Conservation (phyloP, 164 flowering plant species). For the Tinospora cordifolia region DNA sequence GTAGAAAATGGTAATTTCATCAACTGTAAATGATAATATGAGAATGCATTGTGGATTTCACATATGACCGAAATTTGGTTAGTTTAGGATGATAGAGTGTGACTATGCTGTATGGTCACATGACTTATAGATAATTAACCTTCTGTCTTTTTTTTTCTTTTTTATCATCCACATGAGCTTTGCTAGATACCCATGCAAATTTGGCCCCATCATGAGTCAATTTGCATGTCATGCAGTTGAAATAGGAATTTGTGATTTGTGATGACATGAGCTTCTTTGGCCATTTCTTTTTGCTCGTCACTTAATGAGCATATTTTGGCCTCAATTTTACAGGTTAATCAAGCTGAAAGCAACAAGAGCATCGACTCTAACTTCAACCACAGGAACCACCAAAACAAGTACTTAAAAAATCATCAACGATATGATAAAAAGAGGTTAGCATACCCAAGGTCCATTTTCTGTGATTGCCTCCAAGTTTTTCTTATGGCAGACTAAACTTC, state of each 20-base stretch:
- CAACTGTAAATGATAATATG: too few relatives aligned
- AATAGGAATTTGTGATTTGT: background rate
- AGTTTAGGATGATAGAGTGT: too few relatives aligned
- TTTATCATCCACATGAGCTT: too few relatives aligned
- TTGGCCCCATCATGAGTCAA: background rate
- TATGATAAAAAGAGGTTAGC: constrained; percentile 3
- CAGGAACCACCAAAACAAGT: constrained; percentile 4
- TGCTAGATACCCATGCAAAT: too few relatives aligned
- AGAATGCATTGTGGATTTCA: too few relatives aligned
- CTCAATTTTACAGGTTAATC: constrained; percentile 10
- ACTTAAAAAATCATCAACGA: constrained; percentile 12
- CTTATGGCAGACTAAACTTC: background rate
- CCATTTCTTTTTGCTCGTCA: background rate
- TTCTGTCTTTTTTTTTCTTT: background rate
- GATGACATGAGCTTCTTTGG: background rate
- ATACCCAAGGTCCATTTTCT: background rate
- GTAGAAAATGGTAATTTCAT: too few relatives aligned
- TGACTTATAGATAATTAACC: too few relatives aligned
- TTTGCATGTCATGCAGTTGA: background rate
- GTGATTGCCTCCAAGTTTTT: background rate
- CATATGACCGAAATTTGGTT: too few relatives aligned
- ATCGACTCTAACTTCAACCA: constrained; percentile 11
- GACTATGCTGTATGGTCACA: too few relatives aligned
- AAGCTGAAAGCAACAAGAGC: constrained; percentile 3
- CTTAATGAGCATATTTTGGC: background rate